Percentiles rank a stretch among this genome's conserved stretches.
phyloP scores from a whole-genome alignment of 352 stramenopile genomes.

The Blastocystis sp. region DNA sequence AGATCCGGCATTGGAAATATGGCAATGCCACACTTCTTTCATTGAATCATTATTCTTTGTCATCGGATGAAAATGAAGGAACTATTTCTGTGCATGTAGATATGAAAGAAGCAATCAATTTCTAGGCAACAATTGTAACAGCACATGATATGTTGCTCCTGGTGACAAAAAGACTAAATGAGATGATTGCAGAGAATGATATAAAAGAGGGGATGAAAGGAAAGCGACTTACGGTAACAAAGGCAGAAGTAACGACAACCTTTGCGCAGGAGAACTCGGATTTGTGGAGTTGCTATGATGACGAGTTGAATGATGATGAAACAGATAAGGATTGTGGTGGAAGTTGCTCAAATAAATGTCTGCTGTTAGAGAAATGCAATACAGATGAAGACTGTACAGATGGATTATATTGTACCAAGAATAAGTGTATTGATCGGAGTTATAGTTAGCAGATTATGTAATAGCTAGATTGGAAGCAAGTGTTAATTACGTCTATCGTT shows the following conservation, averaged over 20 bases:
- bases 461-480: constrained; percentile 50
- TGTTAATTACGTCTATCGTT: not conserved
- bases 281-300: constrained; percentile 42
- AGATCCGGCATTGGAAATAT: not conserved
- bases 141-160: not conserved
- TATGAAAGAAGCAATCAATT: not conserved
- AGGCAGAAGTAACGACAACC: not conserved
- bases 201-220: constrained; percentile 30
- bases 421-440: constrained; percentile 55
- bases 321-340: constrained; percentile 47
- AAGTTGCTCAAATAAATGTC: not conserved
- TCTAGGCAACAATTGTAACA: constrained; percentile 20
- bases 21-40: not conserved
- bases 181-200: constrained; percentile 54
- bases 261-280: constrained; percentile 10
- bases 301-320: not conserved
- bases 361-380: not conserved
- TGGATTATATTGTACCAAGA: constrained; percentile 30
- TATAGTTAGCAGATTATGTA: not conserved
- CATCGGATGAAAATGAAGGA: not conserved
- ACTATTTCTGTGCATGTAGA: constrained; percentile 4
- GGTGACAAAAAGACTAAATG: constrained; percentile 34
- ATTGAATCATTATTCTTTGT: not conserved
- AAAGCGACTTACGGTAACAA: not conserved
- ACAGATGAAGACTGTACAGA: not conserved